These are phyloP conservation scores for Fragaria iinumae DNA, from an alignment of 306 rosid genomes.

Conservation along the genomic window DNA sequence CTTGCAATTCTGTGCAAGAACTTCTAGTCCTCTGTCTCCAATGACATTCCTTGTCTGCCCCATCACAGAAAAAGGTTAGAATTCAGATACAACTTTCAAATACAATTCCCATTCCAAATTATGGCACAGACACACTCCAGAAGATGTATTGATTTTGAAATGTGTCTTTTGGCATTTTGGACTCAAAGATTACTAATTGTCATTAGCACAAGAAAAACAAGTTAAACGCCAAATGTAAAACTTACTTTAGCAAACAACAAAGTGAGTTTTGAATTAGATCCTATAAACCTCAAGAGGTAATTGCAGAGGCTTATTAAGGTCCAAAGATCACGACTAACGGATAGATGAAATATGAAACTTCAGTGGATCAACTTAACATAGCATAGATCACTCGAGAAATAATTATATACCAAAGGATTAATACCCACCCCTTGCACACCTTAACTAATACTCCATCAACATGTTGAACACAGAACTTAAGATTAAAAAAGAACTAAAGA, in stretches of 20 bases:
- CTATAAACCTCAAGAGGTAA: background rate
- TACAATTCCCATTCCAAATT: slow-evolving; percentile 7
- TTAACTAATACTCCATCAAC: background rate
- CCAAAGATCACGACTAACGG: background rate
- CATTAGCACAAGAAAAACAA: background rate
- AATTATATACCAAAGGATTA: background rate
- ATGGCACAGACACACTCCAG: slow-evolving; percentile 7
- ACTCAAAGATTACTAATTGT: background rate
- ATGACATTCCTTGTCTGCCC: slow-evolving; percentile 89
- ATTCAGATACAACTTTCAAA: slow-evolving; percentile 19
- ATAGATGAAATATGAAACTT: background rate
- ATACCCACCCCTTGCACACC: background rate
- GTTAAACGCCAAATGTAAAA: background rate
- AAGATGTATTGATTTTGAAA: background rate
- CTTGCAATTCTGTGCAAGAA: slow-evolving; percentile 73
- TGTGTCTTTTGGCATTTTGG: background rate
- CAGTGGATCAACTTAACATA: background rate
- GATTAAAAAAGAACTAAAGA: slow-evolving; percentile 8
- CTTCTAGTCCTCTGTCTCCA: slow-evolving; percentile 95
- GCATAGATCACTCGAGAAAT: background rate
- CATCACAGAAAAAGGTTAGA: slow-evolving; percentile 23
- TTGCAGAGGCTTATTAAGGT: background rate
- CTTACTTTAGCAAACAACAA: background rate
- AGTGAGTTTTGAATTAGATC: background rate
- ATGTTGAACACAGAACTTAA: background rate